Evolutionary conservation across 495 filamentous ascomycete genomes (phyloP), one percentile per base, ranked within the genome.

Genomic region (Poronia punctata): DNA sequence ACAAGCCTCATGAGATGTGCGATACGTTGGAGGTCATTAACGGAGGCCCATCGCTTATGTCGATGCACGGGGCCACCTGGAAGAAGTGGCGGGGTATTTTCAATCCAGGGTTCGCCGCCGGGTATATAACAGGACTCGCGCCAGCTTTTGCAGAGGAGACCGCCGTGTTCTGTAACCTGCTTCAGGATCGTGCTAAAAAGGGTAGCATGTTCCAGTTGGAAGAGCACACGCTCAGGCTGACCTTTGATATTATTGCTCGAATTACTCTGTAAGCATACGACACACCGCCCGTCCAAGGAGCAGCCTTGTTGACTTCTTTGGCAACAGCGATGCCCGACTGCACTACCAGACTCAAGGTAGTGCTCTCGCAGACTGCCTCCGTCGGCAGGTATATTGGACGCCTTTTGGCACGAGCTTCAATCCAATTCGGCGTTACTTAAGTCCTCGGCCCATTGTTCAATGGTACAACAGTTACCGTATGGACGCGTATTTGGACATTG

Each of bases 181-280:
- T 65, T 1, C 49, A 48, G 22, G 36, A 49, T 5, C 34, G 43
- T 5, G 40, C 50, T 8, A 26, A 10, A 4, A 45, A 37, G 1
- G 50, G 46, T 0, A 46, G 60, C n/a, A 51, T 62, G 20, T 52
- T 53, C 15, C 22, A 83, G 61, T 57, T 86, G 29, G 82, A 87
- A 59, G 80, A 79, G 46, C 61, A 82, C 60, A 76, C 77, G 12
- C 74, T 79, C 22, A 74, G 82, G 49, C 61, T 86, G 55, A 61
- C 80, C 40, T 65, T 86, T 58, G 82, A 86, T 52, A 83, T 86
- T 46, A 66, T 64, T 26, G 53, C 45, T 1, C 38, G 44, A 8
- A 25, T 61, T 7, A 48, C 52, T 1, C 30, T 62, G 43, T 46
- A 17, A 40, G 43, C 11, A 40, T 52, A 20, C 16, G 16, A 11